Evolutionary conservation across 1,284 basidiomycete species (phyloP), one percentile per base, ranked within the genome.

Genomic region (Coriolopsis trogii): DNA sequence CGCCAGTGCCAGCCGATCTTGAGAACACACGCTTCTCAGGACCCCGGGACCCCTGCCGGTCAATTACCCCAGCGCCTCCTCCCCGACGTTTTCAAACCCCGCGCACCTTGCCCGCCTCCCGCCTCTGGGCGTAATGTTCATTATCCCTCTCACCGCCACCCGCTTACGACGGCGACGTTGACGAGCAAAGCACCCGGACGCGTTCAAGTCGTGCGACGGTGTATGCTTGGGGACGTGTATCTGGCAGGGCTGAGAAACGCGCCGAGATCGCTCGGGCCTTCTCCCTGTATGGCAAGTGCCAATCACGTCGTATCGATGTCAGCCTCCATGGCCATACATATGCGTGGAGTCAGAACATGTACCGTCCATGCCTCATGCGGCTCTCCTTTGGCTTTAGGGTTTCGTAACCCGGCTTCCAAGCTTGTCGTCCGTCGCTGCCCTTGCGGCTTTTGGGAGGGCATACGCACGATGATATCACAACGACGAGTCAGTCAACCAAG

Each of bases 1-100:
- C 46, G 39, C 15, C 31, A n/a, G 28, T 42, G 28, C 55, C 49
- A 52, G 55, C 55, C 55, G 55, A 56, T 56, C 55, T 55, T 44
- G 51, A 49, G 49, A 51, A 51, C 53, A n/a, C n/a, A n/a, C 39
- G 26, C 45, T 28, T 23, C 46, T 39, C 36, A 18, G 55, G 51
- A 53, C 55, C 51, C 55, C 23, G 44, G 55, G 31, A 42, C 45
- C 51, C 55, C 41, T 37, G 28, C 31, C 41, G 44, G 20, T 37
- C 28, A 33, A 29, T 48, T 47, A 16, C 15, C 26, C 31, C 40
- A 13, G 10, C 26, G 18, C 30, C 20, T 10, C 41, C 21, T 15
- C n/a, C 21, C 30, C 6, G 3, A 29, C 15, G 21, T 43, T 33
- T 18, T 21, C 34, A 13, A 41, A 37, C 38, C 48, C 41, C 29